A percentile compares a stretch with the other conserved stretches of the same genome.
Conservation (phyloP, 202 grass and related monocot species). For the Hordeum pubiflorum region DNA sequence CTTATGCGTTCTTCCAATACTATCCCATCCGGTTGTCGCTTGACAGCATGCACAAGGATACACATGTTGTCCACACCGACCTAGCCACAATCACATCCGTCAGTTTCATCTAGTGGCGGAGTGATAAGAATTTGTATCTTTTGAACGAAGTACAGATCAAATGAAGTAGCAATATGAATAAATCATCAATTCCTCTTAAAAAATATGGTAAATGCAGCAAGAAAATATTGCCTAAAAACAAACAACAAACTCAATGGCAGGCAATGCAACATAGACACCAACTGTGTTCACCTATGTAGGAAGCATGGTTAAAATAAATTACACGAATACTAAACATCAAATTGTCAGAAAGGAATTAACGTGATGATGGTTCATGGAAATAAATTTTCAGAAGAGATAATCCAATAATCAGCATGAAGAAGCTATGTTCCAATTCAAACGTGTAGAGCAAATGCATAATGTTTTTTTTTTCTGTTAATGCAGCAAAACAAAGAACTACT, state of each 20-base stretch:
- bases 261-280: neutral
- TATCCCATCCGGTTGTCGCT: constrained; percentile 56
- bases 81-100: constrained; percentile 34
- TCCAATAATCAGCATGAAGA: constrained; percentile 18
- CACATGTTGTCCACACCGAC: constrained; percentile 99
- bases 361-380: neutral
- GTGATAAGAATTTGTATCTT: constrained; percentile 15
- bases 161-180: constrained; percentile 17
- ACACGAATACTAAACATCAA: neutral
- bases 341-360: neutral
- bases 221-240: constrained; percentile 4
- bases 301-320: neutral
- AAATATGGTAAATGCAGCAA: constrained; percentile 13
- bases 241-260: neutral
- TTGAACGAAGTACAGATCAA: constrained; percentile 12
- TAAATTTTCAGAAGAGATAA: neutral
- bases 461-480: neutral
- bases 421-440: constrained; percentile 17
- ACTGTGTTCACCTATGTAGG: constrained; percentile 2
- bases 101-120: constrained; percentile 23
- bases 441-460: neutral
- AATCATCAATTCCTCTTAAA: neutral
- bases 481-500: constrained; percentile 1
- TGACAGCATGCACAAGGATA: constrained; percentile 92
- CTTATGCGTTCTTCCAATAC: constrained; percentile 71